Percentiles rank a stretch among this genome's conserved stretches.
Conservation (phyloP, 2,329 filamentous ascomycete genomes). For the Aspergillus candidus region DNA sequence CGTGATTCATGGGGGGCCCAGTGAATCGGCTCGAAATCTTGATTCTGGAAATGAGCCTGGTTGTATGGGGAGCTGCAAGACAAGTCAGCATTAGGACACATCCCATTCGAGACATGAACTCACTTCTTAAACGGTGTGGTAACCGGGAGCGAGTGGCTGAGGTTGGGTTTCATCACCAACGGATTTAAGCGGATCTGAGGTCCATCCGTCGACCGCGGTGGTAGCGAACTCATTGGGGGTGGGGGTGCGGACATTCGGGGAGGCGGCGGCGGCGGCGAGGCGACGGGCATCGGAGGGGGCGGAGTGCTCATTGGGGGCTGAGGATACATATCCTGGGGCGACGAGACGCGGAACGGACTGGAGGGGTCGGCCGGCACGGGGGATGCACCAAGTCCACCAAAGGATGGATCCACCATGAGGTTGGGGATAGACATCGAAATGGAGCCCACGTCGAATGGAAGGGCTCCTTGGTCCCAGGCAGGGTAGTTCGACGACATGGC, state of each 20-base stretch:
- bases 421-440: slow-evolving; percentile 37
- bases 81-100: neutral
- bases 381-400: slow-evolving; percentile 21
- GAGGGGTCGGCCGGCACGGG: slow-evolving; percentile 26
- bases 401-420: slow-evolving; percentile 33
- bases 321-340: slow-evolving; percentile 30
- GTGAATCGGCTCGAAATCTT: slow-evolving; percentile 42
- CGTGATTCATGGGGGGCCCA: slow-evolving; percentile 38
- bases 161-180: slow-evolving; percentile 35
- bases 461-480: slow-evolving; percentile 32
- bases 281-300: slow-evolving; percentile 20
- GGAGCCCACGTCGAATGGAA: slow-evolving; percentile 37
- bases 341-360: slow-evolving; percentile 26
- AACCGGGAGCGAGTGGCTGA: slow-evolving; percentile 36
- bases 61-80: slow-evolving; percentile 38
- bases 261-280: slow-evolving; percentile 22
- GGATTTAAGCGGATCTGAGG: slow-evolving; percentile 40
- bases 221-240: slow-evolving; percentile 29
- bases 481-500: slow-evolving; percentile 34
- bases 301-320: slow-evolving; percentile 25
- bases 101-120: slow-evolving; percentile 6
- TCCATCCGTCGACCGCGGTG: slow-evolving; percentile 30
- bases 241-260: slow-evolving; percentile 23
- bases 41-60: slow-evolving; percentile 42
- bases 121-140: slow-evolving; percentile 40